Percentiles rank a stretch among this genome's conserved stretches.
Conservation (phyloP, 2,329 filamentous ascomycete species). For the Phaeosphaeriaceae sp. region DNA sequence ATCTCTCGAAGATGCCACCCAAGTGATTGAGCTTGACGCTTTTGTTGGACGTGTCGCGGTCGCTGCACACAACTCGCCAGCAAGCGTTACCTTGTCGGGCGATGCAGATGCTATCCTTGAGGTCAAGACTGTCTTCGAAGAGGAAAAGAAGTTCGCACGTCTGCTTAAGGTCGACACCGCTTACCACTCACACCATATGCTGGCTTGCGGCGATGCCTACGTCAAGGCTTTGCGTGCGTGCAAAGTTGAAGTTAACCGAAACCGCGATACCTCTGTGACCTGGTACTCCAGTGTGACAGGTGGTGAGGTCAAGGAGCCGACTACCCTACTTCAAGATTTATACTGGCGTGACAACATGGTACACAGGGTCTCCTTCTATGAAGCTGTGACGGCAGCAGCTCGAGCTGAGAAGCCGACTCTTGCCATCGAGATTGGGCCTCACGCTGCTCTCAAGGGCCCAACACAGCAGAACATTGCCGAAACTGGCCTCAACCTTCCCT, state of each 20-base stretch:
- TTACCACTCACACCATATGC: conserved; percentile 47
- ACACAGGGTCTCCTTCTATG: conserved; percentile 44
- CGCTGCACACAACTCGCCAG: conserved; percentile 22
- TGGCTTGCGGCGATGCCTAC: neutral
- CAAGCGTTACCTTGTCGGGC: conserved; percentile 52
- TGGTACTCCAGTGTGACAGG: conserved; percentile 11
- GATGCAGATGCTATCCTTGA: conserved; percentile 46
- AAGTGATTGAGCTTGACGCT: neutral
- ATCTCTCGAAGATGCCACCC: neutral
- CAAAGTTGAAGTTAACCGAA: too few relatives aligned
- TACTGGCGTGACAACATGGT: conserved; percentile 57
- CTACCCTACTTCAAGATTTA: conserved; percentile 14
- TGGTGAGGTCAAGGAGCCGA: neutral
- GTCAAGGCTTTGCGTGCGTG: neutral
- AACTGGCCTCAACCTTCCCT: conserved; percentile 12
- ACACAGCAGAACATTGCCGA: conserved; percentile 43
- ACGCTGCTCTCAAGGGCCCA: conserved; percentile 54
- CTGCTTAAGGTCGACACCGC: conserved; percentile 51
- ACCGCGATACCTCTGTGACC: too few relatives aligned
- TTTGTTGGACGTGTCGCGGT: neutral
- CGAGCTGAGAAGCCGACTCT: too few relatives aligned
- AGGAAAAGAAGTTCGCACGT: conserved; percentile 47
- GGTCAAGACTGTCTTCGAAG: conserved; percentile 38
- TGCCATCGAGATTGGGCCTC: conserved; percentile 58
- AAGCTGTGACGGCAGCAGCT: conserved; percentile 48